Base-by-base conservation (phyloP, 164 flowering plant species). In the Chimonanthus salicifolius region DNA sequence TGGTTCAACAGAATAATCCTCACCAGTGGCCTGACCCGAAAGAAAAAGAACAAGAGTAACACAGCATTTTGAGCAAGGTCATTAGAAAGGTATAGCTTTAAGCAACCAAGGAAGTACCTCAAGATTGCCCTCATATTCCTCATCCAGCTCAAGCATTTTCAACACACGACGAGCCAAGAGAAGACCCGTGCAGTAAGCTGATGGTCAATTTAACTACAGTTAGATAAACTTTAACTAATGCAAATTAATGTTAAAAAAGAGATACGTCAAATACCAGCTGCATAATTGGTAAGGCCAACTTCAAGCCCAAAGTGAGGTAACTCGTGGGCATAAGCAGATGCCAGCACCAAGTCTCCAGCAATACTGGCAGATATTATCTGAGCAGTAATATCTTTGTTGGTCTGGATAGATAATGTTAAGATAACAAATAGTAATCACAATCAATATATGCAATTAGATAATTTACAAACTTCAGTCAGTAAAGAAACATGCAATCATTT, bases 251-350 rank as follows among this genome's bases (percentile, higher is more conserved):
- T n/a, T 18, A 70, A 47, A 21, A 6, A 46, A 15, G 3, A 0
- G 4, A 20, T 7, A 58, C 6, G n/a, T 4, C 50, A 2, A 7
- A 68, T 82, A 91, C 98, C 97, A 72, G 98, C 97, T 49, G 98
- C 94, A 83, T 94, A 94, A 71, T 94, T 94, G 49, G 98, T 90
- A 20, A 92, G 92, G 33, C 98, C 98, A 6, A 92, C 92, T 86
- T 90, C 83, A 76, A 94, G 93, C 0, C 97, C 98, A 84, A 85
- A 94, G 5, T 69, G 83, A 65, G 98, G 98, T 48, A 94, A 85
- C 82, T 92, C 98, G 77, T 87, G 92, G 2, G 94, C 75, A 82
- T 92, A 94, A 8, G 98, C 92, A 54, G 96, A 77, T 11, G 94
- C 94, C 70, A 92, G 86, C n/a, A 94, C 87, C 63, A 83, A 62